Evolutionary conservation across 768 basidiomycete species (phyloP).

Genomic region (Mycena chlorophos): DNA sequence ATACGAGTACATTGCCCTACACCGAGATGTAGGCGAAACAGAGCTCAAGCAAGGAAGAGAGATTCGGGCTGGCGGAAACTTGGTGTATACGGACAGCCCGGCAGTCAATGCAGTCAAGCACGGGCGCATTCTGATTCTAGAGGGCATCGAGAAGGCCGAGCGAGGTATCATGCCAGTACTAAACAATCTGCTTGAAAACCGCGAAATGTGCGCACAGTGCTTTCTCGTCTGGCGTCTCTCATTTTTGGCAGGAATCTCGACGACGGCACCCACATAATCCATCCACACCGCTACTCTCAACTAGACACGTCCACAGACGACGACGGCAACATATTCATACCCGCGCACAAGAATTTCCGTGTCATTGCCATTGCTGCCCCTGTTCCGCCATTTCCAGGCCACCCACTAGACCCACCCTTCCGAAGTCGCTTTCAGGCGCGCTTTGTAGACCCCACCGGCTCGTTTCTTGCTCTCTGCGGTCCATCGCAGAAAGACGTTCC

Average conservation of each 20-base stretch:
- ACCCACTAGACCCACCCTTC: conserved; percentile 67
- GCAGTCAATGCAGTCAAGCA: conserved; percentile 66
- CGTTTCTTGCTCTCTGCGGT: conserved; percentile 47
- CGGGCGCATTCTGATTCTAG: conserved; percentile 63
- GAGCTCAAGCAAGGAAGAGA: conserved; percentile 72
- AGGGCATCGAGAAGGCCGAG: conserved; percentile 73
- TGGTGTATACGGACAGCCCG: conserved; percentile 68
- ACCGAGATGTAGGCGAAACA: conserved; percentile 71
- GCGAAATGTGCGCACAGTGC: conserved; percentile 55
- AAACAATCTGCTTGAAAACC: conserved; percentile 68
- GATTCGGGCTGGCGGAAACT: conserved; percentile 58
- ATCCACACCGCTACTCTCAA: conserved; percentile 57
- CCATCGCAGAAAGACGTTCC: conserved; percentile 17
- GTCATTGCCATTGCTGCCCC: conserved; percentile 71
- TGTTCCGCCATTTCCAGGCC: conserved; percentile 67
- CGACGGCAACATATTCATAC: conserved; percentile 51
- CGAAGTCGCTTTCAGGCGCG: conserved; percentile 69
- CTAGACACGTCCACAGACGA: conserved; percentile 36
- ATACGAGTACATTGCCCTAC: conserved; percentile 67
- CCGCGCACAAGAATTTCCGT: conserved; percentile 66
- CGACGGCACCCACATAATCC: conserved; percentile 70
- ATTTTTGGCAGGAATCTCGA: conserved; percentile 54
- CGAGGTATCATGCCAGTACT: conserved; percentile 73
- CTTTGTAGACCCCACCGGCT: conserved; percentile 61
- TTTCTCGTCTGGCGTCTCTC: neutral